A percentile compares a stretch with the other conserved stretches of the same genome.
phyloP scores from a whole-genome alignment of 371 early-diverging fungal genomes.

The Blastocladiella emersonii region DNA sequence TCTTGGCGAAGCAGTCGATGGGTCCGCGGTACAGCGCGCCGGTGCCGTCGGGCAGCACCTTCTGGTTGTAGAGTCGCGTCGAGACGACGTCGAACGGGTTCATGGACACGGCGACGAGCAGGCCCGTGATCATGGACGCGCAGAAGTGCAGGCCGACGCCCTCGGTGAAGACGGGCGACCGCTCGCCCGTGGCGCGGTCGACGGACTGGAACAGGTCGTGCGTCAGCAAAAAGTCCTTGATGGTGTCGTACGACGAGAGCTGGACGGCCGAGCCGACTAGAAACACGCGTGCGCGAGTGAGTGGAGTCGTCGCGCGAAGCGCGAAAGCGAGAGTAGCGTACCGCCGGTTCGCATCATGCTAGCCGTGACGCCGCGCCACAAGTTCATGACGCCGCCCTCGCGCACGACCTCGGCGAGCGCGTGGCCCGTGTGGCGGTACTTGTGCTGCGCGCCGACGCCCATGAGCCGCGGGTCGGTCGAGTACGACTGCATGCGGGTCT shows the following conservation, averaged over 20 bases:
- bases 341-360: conserved; percentile 57
- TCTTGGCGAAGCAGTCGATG: conserved; percentile 71
- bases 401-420: conserved; percentile 53
- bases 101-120: conserved; percentile 46
- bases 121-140: conserved; percentile 46
- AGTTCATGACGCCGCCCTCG: conserved; percentile 59
- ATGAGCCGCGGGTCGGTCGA: conserved; percentile 38
- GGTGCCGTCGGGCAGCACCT: conserved; percentile 34
- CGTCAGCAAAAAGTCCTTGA: conserved; percentile 47
- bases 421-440: conserved; percentile 50
- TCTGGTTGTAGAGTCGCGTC: conserved; percentile 90
- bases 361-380: conserved; percentile 78
- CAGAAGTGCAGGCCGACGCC: conserved; percentile 53
- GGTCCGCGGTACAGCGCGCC: conserved; percentile 64
- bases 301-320: neutral
- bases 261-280: conserved; percentile 86
- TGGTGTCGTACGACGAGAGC: conserved; percentile 74
- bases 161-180: conserved; percentile 16
- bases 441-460: conserved; percentile 79
- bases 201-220: conserved; percentile 23
- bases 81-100: conserved; percentile 93
- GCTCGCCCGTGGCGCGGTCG: neutral
- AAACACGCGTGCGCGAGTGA: too few relatives aligned
- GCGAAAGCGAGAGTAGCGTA: neutral
- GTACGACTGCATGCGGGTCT: conserved; percentile 88